Percentiles rank a stretch among this genome's conserved stretches.
Conservation (phyloP, 192 early-diverging fungal genomes). For the Coemansia sp. region DNA sequence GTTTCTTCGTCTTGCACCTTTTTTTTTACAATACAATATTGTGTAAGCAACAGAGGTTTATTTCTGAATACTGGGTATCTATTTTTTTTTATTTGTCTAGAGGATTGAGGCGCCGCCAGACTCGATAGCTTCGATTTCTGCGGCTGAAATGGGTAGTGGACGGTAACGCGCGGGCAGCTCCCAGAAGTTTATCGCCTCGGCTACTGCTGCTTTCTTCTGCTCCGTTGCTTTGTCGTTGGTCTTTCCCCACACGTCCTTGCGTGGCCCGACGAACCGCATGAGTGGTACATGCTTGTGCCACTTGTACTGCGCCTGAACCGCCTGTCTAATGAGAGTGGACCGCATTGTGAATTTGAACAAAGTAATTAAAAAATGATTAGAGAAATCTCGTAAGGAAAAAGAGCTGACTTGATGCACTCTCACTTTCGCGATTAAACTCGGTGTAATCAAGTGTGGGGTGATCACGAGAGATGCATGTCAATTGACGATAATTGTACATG, state of each 20-base stretch:
- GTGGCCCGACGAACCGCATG: constrained; percentile 47
- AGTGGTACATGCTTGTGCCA: constrained; percentile 54
- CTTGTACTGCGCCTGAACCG: constrained; percentile 39
- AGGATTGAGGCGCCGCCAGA: constrained; percentile 44
- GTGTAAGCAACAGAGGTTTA: not conserved
- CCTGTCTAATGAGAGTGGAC: constrained; percentile 27
- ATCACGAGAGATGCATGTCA: too few relatives aligned
- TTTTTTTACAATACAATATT: not conserved
- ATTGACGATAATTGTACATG: too few relatives aligned
- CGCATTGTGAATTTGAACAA: constrained; percentile 20
- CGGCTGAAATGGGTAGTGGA: constrained; percentile 38
- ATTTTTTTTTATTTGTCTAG: not conserved
- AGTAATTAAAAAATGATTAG: not conserved
- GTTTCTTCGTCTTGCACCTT: not conserved
- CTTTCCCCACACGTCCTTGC: constrained; percentile 42
- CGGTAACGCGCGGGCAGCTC: constrained; percentile 56
- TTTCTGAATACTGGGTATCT: not conserved
- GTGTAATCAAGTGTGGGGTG: too few relatives aligned
- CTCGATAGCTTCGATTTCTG: constrained; percentile 56
- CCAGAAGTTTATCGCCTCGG: constrained; percentile 50
- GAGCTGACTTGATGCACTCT: too few relatives aligned
- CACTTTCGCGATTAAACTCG: not conserved
- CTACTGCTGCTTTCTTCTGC: not conserved
- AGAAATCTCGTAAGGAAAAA: not conserved
- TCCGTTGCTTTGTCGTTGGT: constrained; percentile 1